phyloP scores from a whole-genome alignment of 2,329 filamentous ascomycete genomes.

The Aspergillus sp. region DNA sequence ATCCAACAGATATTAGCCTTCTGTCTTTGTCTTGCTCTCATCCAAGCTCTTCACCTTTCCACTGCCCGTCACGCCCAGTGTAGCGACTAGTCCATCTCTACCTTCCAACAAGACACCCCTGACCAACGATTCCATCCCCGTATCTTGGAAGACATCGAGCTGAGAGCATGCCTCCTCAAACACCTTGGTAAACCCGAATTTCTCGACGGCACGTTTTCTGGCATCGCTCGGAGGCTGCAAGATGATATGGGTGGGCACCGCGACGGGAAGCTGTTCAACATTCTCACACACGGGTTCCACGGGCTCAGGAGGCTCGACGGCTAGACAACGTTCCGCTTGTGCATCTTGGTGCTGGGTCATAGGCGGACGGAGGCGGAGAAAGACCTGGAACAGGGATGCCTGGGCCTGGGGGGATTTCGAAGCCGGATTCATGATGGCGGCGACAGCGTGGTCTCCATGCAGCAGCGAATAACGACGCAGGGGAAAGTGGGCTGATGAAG shows the following conservation, averaged over 20 bases:
- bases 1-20: slow-evolving; percentile 5
- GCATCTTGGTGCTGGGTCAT: slow-evolving; percentile 36
- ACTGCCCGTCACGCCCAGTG: slow-evolving; percentile 88
- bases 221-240: slow-evolving; percentile 76
- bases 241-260: slow-evolving; percentile 63
- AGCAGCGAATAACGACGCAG: background rate
- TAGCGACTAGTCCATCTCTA: slow-evolving; percentile 84
- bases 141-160: slow-evolving; percentile 78
- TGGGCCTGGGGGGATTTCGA: slow-evolving; percentile 43
- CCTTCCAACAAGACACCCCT: slow-evolving; percentile 80
- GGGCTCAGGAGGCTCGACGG: slow-evolving; percentile 59
- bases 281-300: slow-evolving; percentile 30
- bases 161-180: slow-evolving; percentile 85
- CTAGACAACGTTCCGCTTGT: slow-evolving; percentile 64
- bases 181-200: slow-evolving; percentile 89
- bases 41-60: slow-evolving; percentile 66
- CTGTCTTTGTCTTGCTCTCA: background rate
- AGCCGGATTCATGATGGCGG: slow-evolving; percentile 32
- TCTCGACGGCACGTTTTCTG: slow-evolving; percentile 81
- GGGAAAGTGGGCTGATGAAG: no score
- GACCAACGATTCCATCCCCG: slow-evolving; percentile 68
- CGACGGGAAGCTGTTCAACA: slow-evolving; percentile 17
- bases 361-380: slow-evolving; percentile 74
- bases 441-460: background rate
- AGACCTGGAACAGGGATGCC: slow-evolving; percentile 81